These are phyloP conservation scores for Coniochaeta ligniaria DNA, from an alignment of 2,329 filamentous ascomycete species.

Conservation along the genomic window DNA sequence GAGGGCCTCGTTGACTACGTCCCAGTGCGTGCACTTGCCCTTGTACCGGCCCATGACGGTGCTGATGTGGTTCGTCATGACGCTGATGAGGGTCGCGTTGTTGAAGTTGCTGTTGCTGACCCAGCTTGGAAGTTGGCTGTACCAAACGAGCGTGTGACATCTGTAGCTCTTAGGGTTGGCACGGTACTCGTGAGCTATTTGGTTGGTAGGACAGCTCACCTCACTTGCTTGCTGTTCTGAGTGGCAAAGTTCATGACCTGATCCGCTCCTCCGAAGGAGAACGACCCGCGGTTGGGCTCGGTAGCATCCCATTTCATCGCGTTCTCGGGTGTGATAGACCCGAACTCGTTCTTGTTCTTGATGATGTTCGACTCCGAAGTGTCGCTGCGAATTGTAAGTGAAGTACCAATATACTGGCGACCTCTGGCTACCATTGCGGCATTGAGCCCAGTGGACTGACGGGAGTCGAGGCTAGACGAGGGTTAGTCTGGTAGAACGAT, in stretches of 20 bases:
- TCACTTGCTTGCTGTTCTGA: constrained; percentile 25
- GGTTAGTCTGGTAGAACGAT: background rate
- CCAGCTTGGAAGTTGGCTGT: constrained; percentile 44
- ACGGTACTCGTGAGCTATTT: too few relatives aligned
- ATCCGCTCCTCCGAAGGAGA: constrained; percentile 48
- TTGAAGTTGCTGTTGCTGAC: constrained; percentile 15
- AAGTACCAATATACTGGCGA: constrained; percentile 46
- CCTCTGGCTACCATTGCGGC: constrained; percentile 18
- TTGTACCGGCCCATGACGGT: constrained; percentile 25
- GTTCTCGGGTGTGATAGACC: constrained; percentile 43
- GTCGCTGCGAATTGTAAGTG: constrained; percentile 48
- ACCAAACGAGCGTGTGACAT: constrained; percentile 45
- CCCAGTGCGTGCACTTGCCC: constrained; percentile 42
- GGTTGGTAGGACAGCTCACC: too few relatives aligned
- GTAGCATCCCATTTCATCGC: constrained; percentile 49
- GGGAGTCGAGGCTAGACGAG: background rate
- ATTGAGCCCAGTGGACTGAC: constrained; percentile 10
- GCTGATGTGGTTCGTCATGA: constrained; percentile 45
- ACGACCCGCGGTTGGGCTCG: constrained; percentile 45
- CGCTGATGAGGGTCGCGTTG: constrained; percentile 40
- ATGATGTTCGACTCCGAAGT: constrained; percentile 41
- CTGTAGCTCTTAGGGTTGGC: too few relatives aligned
- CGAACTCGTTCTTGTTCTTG: constrained; percentile 43
- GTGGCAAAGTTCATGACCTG: constrained; percentile 31
- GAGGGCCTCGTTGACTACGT: constrained; percentile 46